Conservation (phyloP, 2,329 filamentous ascomycete species). For the Phialemonium atrogriseum region DNA sequence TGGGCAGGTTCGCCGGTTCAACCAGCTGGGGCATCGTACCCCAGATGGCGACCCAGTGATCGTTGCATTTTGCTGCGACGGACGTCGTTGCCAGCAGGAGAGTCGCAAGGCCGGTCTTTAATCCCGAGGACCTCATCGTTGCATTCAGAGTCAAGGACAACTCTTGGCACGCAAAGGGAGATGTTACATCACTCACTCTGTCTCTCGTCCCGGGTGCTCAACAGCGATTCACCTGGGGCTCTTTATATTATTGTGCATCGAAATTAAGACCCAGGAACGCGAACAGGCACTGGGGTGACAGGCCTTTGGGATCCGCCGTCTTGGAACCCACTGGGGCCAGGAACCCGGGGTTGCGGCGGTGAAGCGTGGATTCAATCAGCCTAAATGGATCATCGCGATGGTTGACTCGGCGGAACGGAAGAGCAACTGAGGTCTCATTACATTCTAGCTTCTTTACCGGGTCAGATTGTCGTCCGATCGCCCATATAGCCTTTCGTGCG, state of each 20-base stretch:
- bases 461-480: no score
- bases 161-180: no score
- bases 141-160: neutral
- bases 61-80: constrained; percentile 10
- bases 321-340: no score
- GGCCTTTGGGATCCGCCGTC: neutral
- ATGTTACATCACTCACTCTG: neutral
- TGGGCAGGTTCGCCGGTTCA: constrained; percentile 50
- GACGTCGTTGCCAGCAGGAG: constrained; percentile 4
- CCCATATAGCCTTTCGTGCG: no score
- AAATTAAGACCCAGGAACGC: constrained; percentile 4
- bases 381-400: no score
- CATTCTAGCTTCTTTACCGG: no score
- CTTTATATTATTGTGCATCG: constrained; percentile 1
- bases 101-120: constrained; percentile 1
- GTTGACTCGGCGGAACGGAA: no score
- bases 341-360: no score
- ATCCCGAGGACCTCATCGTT: constrained; percentile 1
- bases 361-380: no score
- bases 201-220: no score
- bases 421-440: no score
- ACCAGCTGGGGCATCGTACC: constrained; percentile 54
- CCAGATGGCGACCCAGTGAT: constrained; percentile 55
- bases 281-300: neutral
- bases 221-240: neutral